Evolutionary conservation across 179 eudicot species (phyloP), one percentile per base, ranked within the genome.

Genomic region (Spinacia oleracea): DNA sequence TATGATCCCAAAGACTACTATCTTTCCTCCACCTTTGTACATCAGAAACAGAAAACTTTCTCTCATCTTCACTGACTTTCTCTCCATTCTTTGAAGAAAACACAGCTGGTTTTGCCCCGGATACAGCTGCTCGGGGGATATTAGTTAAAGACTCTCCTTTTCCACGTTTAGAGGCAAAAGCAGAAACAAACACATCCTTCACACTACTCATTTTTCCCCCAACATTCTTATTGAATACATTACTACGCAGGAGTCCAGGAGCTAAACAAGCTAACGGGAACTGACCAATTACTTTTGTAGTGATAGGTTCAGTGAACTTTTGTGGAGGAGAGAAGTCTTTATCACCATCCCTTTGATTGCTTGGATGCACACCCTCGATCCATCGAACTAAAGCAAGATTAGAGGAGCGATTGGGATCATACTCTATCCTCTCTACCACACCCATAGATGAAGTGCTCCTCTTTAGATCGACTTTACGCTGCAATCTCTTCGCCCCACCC

Each of bases 401-500:
- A 72, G 89, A 72, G 48, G 85, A 84, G 9, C 89, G 85, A 82
- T 82, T 84, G 23, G 89, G 89, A 72, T 86, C 89, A 51, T 84
- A 87, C 46, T 87, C 86, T 14, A 87, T 83, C 66, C 85, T 81
- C 56, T 85, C 89, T 21, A 83, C 89, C 35, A 86, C 69, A 31
- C 89, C 87, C 79, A 79, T 81, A 6, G 86, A 74, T 1, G 86
- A 77, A 60, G 84, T 86, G 62, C 74, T 86, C 64, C 85, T 73
- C 80, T 88, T 86, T 18, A 82, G 42, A 82, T 88, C 87, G 42
- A 88, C 35, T 59, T 70, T 81, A 48, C 85, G 69, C 62, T 88
- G 86, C 71, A 84, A 77, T 62, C 84, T 74, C 82, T 88, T 88
- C 21, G 89, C 82, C 65, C 89, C 90, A 81, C 89, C 89, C 59